Evolutionary conservation across 768 basidiomycete species (phyloP).

Genomic region (Mycena filopes): DNA sequence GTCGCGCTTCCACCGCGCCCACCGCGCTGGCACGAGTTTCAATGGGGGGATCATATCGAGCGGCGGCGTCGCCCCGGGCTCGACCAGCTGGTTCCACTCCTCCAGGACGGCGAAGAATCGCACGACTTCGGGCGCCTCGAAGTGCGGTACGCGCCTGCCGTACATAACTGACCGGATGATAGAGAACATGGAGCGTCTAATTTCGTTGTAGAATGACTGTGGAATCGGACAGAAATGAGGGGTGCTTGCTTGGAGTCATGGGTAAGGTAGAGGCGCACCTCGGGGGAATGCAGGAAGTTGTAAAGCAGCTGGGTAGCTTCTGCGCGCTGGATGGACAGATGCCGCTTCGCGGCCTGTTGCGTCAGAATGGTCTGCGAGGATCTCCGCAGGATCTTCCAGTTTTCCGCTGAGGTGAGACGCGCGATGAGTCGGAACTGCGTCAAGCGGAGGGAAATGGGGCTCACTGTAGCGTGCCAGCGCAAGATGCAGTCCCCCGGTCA

Average conservation of each 20-base stretch:
- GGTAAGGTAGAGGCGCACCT: constrained; percentile 30
- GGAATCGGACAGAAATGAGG: constrained; percentile 29
- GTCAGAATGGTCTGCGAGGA: constrained; percentile 32
- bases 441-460: neutral
- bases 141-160: constrained; percentile 29
- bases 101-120: constrained; percentile 14
- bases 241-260: neutral
- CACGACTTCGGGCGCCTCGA: constrained; percentile 20
- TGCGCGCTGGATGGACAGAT: constrained; percentile 40
- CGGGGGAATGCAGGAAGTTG: constrained; percentile 40
- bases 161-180: constrained; percentile 29
- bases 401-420: constrained; percentile 3
- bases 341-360: constrained; percentile 30
- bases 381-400: constrained; percentile 34
- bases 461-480: constrained; percentile 2
- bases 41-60: constrained; percentile 34
- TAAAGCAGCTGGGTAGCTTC: constrained; percentile 43
- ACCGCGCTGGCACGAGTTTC: constrained; percentile 32
- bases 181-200: constrained; percentile 29
- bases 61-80: constrained; percentile 26
- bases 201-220: constrained; percentile 29
- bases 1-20: constrained; percentile 34
- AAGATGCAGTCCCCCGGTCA: constrained; percentile 15
- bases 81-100: constrained; percentile 5
- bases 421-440: neutral